Percentiles rank a stretch among this genome's conserved stretches.
Conservation (phyloP, 768 basidiomycete species). For the Boletus patriciae region DNA sequence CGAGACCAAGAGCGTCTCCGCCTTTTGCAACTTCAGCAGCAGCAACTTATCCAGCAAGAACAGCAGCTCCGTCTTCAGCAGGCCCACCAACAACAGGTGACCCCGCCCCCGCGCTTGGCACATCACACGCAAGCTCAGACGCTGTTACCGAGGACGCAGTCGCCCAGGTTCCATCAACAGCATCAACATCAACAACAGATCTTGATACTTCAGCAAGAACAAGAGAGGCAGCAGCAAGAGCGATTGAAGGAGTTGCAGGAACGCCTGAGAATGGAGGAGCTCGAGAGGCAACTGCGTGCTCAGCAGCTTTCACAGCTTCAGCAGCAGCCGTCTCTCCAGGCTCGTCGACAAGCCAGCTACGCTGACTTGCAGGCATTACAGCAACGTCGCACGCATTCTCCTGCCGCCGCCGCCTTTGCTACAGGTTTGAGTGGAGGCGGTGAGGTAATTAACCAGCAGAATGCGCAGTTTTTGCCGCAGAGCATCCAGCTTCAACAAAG, state of each 20-base stretch:
- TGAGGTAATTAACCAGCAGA: conserved; percentile 51
- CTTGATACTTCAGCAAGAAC: conserved; percentile 65
- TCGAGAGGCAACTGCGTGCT: conserved; percentile 60
- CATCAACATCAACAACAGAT: conserved; percentile 74
- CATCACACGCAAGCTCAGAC: conserved; percentile 26
- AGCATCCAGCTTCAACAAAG: conserved; percentile 74
- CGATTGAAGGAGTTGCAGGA: conserved; percentile 62
- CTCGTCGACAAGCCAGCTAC: conserved; percentile 42
- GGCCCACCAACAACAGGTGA: conserved; percentile 40
- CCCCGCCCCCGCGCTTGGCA: conserved; percentile 74
- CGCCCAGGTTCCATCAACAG: conserved; percentile 77
- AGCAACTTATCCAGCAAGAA: conserved; percentile 36
- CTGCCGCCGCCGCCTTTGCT: conserved; percentile 38
- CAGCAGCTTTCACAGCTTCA: conserved; percentile 52
- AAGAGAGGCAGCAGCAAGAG: conserved; percentile 58
- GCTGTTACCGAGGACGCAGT: conserved; percentile 59
- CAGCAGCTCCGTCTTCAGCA: conserved; percentile 40
- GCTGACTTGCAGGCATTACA: conserved; percentile 50
- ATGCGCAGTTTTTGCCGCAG: conserved; percentile 55
- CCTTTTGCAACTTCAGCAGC: conserved; percentile 46
- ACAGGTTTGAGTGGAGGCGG: conserved; percentile 21
- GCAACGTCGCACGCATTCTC: conserved; percentile 53
- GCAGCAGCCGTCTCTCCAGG: conserved; percentile 40
- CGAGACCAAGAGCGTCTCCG: conserved; percentile 41
- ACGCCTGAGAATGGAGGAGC: conserved; percentile 61